These are phyloP conservation scores for Mollisia scopiformis DNA, from an alignment of 2,329 filamentous ascomycete genomes.

Conservation along the genomic window DNA sequence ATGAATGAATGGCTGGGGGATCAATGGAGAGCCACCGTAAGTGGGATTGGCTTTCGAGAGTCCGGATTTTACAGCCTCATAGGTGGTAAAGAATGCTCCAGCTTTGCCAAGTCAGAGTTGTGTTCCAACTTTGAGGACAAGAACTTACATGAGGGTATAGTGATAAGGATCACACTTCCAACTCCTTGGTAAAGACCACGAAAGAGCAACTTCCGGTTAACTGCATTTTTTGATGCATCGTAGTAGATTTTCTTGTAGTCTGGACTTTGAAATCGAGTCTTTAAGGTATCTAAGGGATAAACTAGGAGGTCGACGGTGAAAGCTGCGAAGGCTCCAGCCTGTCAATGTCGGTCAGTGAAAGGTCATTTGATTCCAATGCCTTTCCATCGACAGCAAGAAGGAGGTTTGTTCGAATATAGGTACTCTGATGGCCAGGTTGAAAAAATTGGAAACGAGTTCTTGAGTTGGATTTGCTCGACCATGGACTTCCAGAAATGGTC, in stretches of 20 bases:
- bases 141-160: constrained; percentile 75
- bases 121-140: not conserved
- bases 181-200: constrained; percentile 85
- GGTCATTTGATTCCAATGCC: not conserved
- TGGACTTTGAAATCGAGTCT: constrained; percentile 81
- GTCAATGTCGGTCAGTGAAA: not conserved
- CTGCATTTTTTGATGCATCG: constrained; percentile 55
- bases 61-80: constrained; percentile 73
- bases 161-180: constrained; percentile 82
- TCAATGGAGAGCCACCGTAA: constrained; percentile 54
- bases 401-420: not conserved
- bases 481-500: too few relatives aligned
- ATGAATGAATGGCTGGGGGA: constrained; percentile 73
- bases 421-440: not conserved
- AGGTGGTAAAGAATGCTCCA: constrained; percentile 88
- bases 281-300: constrained; percentile 80
- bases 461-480: too few relatives aligned
- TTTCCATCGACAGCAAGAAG: not conserved
- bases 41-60: constrained; percentile 56
- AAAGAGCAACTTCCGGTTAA: constrained; percentile 60
- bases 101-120: constrained; percentile 49
- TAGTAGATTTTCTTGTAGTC: constrained; percentile 72
- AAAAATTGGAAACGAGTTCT: not conserved
- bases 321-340: constrained; percentile 85
- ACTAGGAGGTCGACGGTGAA: constrained; percentile 64